Percentiles rank a stretch among this genome's conserved stretches.
Evolutionary conservation across 1,139 yeast genomes (phyloP).

Genomic region (Diutina sp.): DNA sequence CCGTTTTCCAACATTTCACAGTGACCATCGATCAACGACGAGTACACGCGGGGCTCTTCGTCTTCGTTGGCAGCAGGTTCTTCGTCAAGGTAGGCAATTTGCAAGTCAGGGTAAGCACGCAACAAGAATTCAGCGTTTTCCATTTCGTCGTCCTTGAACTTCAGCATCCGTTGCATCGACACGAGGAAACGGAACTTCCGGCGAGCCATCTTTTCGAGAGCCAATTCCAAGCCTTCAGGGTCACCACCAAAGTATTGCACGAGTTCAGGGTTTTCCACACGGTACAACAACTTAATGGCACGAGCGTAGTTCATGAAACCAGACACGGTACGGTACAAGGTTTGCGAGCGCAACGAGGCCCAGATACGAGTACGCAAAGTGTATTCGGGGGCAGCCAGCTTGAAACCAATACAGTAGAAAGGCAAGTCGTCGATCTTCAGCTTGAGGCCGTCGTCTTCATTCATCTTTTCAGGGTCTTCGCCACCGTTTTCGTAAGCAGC

Average conservation of each 20-base stretch:
- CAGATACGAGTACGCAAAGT: conserved; percentile 96
- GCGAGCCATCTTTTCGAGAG: conserved; percentile 97
- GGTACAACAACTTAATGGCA: conserved; percentile 91
- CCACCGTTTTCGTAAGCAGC: conserved; percentile 65
- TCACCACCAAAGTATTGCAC: conserved; percentile 98
- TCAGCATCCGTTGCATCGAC: conserved; percentile 96
- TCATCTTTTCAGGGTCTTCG: conserved; percentile 50
- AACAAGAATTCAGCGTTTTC: conserved; percentile 96
- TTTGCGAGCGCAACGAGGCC: conserved; percentile 98
- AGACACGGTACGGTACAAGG: conserved; percentile 94
- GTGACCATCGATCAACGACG: conserved; percentile 96
- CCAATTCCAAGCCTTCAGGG: conserved; percentile 90
- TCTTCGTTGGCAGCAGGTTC: conserved; percentile 84
- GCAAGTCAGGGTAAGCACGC: conserved; percentile 97
- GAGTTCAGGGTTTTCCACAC: conserved; percentile 98
- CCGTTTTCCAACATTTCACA: conserved; percentile 88
- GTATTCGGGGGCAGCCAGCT: conserved; percentile 98
- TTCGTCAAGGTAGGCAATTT: conserved; percentile 96
- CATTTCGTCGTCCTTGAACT: conserved; percentile 93
- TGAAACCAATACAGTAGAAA: conserved; percentile 97
- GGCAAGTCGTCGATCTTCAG: conserved; percentile 94
- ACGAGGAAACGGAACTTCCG: conserved; percentile 95
- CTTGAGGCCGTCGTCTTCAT: conserved; percentile 58
- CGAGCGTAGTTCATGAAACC: conserved; percentile 99
- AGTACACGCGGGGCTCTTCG: conserved; percentile 94